Conservation (phyloP, 2,329 filamentous ascomycete genomes). For the Pseudogymnoascus sp. region DNA sequence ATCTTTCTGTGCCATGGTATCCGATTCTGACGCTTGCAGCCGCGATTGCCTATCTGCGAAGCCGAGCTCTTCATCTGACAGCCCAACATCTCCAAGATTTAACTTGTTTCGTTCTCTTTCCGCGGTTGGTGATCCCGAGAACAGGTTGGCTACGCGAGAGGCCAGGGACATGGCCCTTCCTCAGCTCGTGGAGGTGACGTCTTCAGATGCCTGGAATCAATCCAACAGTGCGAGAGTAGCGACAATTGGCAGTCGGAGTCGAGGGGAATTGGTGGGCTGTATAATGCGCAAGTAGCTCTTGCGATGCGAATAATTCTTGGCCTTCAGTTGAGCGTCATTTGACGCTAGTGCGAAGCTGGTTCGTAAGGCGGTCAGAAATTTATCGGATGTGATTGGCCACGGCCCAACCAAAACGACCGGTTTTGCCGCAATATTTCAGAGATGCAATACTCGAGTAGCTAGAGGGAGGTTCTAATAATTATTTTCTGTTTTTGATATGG, state of each 20-base stretch:
- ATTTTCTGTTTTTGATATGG: not conserved
- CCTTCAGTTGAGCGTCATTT: slow-evolving; percentile 10
- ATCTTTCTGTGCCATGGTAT: slow-evolving; percentile 27
- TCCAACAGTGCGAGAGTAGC: not conserved
- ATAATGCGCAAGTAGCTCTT: slow-evolving; percentile 4
- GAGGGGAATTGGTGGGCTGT: not conserved
- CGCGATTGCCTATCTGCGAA: slow-evolving; percentile 28
- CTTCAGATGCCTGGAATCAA: slow-evolving; percentile 8
- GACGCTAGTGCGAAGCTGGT: slow-evolving; percentile 7
- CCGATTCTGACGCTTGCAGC: slow-evolving; percentile 19
- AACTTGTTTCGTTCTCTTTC: slow-evolving; percentile 23
- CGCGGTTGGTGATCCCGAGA: slow-evolving; percentile 34
- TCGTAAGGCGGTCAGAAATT: slow-evolving; percentile 7
- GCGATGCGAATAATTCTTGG: slow-evolving; percentile 10
- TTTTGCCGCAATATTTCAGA: slow-evolving; percentile 10
- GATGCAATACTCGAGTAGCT: not conserved
- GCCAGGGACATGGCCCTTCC: slow-evolving; percentile 48
- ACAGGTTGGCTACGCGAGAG: slow-evolving; percentile 45
- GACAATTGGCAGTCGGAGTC: slow-evolving; percentile 1
- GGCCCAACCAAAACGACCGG: not conserved
- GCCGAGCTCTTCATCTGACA: slow-evolving; percentile 24
- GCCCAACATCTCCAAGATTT: slow-evolving; percentile 31
- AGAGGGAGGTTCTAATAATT: not conserved
- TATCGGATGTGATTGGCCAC: not conserved
- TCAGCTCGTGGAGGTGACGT: slow-evolving; percentile 16